These are phyloP conservation scores for Amanita pseudoporphyria DNA, from an alignment of 768 basidiomycete species.

Conservation along the genomic window DNA sequence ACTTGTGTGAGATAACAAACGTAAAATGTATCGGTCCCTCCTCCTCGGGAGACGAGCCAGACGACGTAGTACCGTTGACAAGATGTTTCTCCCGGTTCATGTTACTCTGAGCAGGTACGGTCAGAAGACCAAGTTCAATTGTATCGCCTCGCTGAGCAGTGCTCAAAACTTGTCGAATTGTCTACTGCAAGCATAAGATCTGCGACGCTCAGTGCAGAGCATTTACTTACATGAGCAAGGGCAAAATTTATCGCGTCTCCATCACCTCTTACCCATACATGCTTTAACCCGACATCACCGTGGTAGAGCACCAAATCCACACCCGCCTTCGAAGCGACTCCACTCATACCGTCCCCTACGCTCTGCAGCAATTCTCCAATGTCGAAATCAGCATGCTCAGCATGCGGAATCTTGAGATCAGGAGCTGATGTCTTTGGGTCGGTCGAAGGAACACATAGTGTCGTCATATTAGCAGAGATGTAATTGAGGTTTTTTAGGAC, in stretches of 20 bases:
- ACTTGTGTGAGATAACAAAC: conserved; percentile 43
- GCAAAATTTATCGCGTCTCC: conserved; percentile 78
- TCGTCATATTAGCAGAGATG: conserved; percentile 75
- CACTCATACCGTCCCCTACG: conserved; percentile 82
- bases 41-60: conserved; percentile 16
- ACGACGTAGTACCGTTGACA: conserved; percentile 12
- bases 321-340: conserved; percentile 71
- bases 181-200: conserved; percentile 30
- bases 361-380: conserved; percentile 86
- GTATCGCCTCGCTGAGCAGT: conserved; percentile 68
- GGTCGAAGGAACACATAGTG: conserved; percentile 25
- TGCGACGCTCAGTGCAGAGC: background rate
- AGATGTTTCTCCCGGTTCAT: background rate
- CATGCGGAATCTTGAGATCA: conserved; percentile 7
- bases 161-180: conserved; percentile 73
- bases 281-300: conserved; percentile 81
- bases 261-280: conserved; percentile 76
- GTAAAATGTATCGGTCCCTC: conserved; percentile 31
- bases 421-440: background rate
- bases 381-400: conserved; percentile 56
- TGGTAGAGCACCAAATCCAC: conserved; percentile 90
- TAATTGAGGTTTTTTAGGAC: conserved; percentile 93
- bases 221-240: conserved; percentile 67
- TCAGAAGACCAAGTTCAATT: conserved; percentile 73
- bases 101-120: background rate